Base-by-base conservation (phyloP, 2,329 filamentous ascomycete species). In the Cladosporium austrohemisphaericum region DNA sequence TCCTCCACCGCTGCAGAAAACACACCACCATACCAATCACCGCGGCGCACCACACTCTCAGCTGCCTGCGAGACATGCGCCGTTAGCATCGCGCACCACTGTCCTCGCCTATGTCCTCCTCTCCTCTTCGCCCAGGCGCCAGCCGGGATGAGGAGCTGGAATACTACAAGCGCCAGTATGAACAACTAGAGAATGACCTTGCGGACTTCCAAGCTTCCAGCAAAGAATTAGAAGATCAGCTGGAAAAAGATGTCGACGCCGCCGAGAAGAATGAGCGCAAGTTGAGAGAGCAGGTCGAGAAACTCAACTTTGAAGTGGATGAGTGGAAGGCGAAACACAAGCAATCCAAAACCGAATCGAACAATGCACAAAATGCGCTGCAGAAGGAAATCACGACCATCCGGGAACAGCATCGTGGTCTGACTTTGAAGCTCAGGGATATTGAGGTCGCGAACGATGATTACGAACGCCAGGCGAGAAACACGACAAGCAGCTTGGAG, bases 291-390 rank as follows among this genome's bases (percentile, higher is more conserved):
- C 95, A 92, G 73, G 86, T 88, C 1, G 92, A 97, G 68, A 79
- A 77, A 29, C 70, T 95, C 55, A 82, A 79, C 41, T 98, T 89
- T 64, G 91, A 97, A 68, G 91, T 93, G 1, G 90, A 97, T 51
- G 93, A 98, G 71, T 98, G 93, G 93, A 97, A 97, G 84, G 90
- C 86, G 58, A 98, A 97, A 77, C 94, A 94, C 77, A 95, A 90
- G 68, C 90, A 97, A 67, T 86, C 91, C 55, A 97, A 97, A 68
- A 73, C 80, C 33, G 93, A 98, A 71, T 86, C 88, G 33, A 92
- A 86, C 66, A 73, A 81, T 44, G 90, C 88, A 49, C 93, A 97
- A 65, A 91, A 85, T 64, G 76, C 77, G 3, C 78, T 98, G 46
- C 91, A 98, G 70, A 97, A 96, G 71, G 93, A 98, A 69, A 91